These are phyloP conservation scores for Camellia japonica DNA, from an alignment of 148 eudicot species.

Conservation along the genomic window DNA sequence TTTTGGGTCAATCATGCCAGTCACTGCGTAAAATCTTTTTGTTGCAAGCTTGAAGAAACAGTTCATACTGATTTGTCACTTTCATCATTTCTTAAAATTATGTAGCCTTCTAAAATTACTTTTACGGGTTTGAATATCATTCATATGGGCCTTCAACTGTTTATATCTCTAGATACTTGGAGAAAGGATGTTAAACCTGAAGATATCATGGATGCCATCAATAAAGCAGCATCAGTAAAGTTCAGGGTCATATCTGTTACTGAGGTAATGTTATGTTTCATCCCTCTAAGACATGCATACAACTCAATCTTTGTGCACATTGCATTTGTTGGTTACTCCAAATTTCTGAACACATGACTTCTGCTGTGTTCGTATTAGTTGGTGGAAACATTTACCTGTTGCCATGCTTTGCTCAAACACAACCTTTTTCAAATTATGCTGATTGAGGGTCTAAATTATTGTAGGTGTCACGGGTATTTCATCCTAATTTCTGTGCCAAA, in stretches of 20 bases:
- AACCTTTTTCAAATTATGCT: neutral
- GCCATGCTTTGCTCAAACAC: neutral
- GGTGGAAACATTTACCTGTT: neutral
- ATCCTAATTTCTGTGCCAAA: constrained; percentile 93
- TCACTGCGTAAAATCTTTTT: neutral
- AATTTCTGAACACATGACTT: constrained; percentile 6
- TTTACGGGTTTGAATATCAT: neutral
- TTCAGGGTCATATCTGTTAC: constrained; percentile 60
- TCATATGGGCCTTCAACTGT: neutral
- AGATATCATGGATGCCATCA: constrained; percentile 61
- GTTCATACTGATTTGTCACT: neutral
- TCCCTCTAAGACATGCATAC: neutral
- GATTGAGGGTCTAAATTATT: constrained; percentile 15
- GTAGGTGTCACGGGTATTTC: constrained; percentile 89
- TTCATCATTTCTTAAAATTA: neutral
- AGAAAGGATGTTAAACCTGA: constrained; percentile 65
- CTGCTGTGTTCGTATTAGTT: neutral
- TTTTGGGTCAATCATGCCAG: neutral
- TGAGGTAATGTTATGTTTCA: constrained; percentile 37
- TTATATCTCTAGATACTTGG: constrained; percentile 76
- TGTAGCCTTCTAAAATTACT: neutral
- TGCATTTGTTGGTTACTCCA: neutral
- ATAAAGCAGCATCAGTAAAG: constrained; percentile 65
- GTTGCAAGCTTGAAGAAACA: neutral
- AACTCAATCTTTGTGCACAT: neutral